Evolutionary conservation across 495 filamentous ascomycete species (phyloP).

Genomic region (Podospora sp.): DNA sequence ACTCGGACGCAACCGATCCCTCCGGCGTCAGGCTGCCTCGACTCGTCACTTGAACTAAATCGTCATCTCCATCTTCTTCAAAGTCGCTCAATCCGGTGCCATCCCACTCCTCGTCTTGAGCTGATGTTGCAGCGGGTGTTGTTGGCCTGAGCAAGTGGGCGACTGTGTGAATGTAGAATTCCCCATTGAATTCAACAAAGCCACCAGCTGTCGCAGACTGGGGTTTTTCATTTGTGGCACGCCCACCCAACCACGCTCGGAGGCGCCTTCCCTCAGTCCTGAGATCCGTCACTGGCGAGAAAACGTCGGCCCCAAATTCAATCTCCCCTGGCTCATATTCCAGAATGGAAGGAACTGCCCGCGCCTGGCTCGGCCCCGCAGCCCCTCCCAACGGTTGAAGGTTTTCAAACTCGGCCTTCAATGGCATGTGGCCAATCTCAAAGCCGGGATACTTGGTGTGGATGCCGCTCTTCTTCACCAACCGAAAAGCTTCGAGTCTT

Average conservation of each 20-base stretch:
- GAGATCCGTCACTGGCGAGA: too few relatives aligned
- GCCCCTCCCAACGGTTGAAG: constrained; percentile 1
- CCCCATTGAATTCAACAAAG: too few relatives aligned
- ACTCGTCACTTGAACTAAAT: constrained; percentile 10
- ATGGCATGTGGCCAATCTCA: constrained; percentile 10
- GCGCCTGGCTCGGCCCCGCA: neutral
- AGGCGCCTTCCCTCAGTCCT: too few relatives aligned
- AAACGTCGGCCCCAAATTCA: too few relatives aligned
- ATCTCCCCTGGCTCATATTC: too few relatives aligned
- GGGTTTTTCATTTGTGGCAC: too few relatives aligned
- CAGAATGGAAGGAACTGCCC: too few relatives aligned
- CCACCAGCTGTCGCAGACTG: too few relatives aligned
- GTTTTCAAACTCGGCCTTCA: constrained; percentile 20
- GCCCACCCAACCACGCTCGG: too few relatives aligned
- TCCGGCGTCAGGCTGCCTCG: constrained; percentile 10
- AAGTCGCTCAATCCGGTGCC: constrained; percentile 13
- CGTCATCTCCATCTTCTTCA: constrained; percentile 14
- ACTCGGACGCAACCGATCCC: neutral
- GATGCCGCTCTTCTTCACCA: constrained; percentile 21
- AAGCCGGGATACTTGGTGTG: constrained; percentile 16
- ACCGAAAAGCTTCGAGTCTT: constrained; percentile 14
- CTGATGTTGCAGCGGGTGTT: neutral
- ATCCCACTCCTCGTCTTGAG: neutral
- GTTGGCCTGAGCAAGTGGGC: neutral
- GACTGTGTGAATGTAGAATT: neutral